phyloP scores from a whole-genome alignment of 768 basidiomycete species.

The Vararia minispora region DNA sequence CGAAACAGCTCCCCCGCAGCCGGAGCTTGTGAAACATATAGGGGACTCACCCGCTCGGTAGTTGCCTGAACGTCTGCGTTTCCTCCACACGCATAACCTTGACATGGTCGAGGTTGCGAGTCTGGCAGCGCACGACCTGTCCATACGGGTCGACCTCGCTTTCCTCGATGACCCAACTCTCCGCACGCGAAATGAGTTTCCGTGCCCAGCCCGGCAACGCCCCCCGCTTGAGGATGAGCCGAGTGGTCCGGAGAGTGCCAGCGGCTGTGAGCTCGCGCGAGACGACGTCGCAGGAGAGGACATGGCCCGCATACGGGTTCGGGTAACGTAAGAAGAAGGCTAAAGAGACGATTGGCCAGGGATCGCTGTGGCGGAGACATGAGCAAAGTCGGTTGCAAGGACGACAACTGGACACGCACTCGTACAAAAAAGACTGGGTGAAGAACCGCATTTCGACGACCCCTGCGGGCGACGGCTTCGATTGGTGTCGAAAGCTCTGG shows the following conservation, averaged over 20 bases:
- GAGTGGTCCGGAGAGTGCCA: slow-evolving; percentile 74
- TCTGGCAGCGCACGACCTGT: slow-evolving; percentile 64
- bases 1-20: too few species aligned
- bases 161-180: slow-evolving; percentile 93
- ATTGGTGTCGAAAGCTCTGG: too few species aligned
- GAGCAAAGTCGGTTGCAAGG: slow-evolving; percentile 6
- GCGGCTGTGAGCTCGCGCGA: slow-evolving; percentile 63
- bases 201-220: slow-evolving; percentile 90
- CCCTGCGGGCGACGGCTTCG: too few species aligned
- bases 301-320: slow-evolving; percentile 88
- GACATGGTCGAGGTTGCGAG: slow-evolving; percentile 87
- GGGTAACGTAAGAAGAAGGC: slow-evolving; percentile 95
- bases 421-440: slow-evolving; percentile 45
- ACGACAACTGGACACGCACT: slow-evolving; percentile 25
- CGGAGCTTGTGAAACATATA: too few species aligned
- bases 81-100: slow-evolving; percentile 93
- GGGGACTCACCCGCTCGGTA: slow-evolving; percentile 46
- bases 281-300: slow-evolving; percentile 92
- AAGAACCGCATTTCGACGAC: slow-evolving; percentile 42
- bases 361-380: slow-evolving; percentile 53
- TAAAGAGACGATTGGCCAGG: slow-evolving; percentile 86
- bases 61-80: slow-evolving; percentile 61
- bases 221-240: slow-evolving; percentile 87
- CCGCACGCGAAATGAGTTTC: slow-evolving; percentile 70
- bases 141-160: slow-evolving; percentile 85